Evolutionary conservation across 305 asterid species (phyloP), one percentile per base, ranked within the genome.

Genomic region (Fraxinus xanthoxyloides): DNA sequence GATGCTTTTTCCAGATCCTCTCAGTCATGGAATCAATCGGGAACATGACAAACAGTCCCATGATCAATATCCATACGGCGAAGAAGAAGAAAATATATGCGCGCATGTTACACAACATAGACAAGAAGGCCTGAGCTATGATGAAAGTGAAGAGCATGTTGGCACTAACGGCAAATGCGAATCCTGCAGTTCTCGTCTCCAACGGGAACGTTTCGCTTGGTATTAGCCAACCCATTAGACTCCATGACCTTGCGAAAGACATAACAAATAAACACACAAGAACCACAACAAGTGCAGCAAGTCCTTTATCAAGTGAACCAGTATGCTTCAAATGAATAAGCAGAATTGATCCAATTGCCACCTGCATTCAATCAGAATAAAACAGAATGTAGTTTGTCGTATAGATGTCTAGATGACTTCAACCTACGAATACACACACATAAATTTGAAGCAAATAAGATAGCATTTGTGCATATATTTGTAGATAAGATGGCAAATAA

Each of bases 181-280:
- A 86, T 0, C 91, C 91, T 0, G 89, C 83, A 0, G 91, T 84
- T 24, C 91, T 79, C 0, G 91, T 85, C 21, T 88, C 91, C 83
- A 88, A 2, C 8, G 91, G 91, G 84, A 88, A 88, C 5, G 82
- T 85, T 67, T 89, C 92, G 40, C 89, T 85, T 0, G 92, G 92
- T 36, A 87, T 87, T 40, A 87, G 46, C 92, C 90, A 87, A 1
- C 92, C 90, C 2, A 89, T 56, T 1, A 90, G 92, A 5, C 91
- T 89, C 91, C 91, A 88, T 3, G 91, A 88, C 91, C 91, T 84
- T 0, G 91, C 91, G 40, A 88, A 88, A 5, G 89, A 59, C 87
- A 84, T 86, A 31, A 88, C 91, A 28, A 69, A 88, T 24, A 82
- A 48, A 83, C 91, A 88, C 12, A 88, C 88, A 2, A 88, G 65